Percentiles rank a stretch among this genome's conserved stretches.
These are phyloP conservation scores for Oryza australiensis DNA, from an alignment of 176 grass and related monocot genomes.

Conservation along the genomic window DNA sequence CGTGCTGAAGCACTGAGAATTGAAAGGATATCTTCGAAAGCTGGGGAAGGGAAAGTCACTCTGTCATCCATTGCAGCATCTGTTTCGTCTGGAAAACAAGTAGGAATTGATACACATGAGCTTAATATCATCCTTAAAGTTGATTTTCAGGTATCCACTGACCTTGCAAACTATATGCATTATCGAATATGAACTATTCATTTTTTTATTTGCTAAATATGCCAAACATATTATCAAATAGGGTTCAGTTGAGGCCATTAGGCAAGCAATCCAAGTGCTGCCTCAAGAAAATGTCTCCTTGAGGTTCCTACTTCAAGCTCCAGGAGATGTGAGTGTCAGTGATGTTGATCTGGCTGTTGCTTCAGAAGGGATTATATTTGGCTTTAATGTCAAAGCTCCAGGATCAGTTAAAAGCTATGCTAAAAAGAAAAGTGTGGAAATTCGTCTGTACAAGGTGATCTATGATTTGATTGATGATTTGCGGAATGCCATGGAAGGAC, in stretches of 20 bases:
- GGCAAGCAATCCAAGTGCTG: constrained; percentile 74
- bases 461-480: constrained; percentile 95
- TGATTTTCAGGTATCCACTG: constrained; percentile 78
- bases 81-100: constrained; percentile 66
- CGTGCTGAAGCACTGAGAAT: constrained; percentile 56
- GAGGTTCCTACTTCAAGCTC: constrained; percentile 93
- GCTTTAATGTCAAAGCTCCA: constrained; percentile 89
- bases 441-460: constrained; percentile 85
- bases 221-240: constrained; percentile 36
- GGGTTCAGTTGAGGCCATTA: constrained; percentile 96
- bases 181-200: background rate
- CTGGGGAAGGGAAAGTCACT: constrained; percentile 83
- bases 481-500: constrained; percentile 97
- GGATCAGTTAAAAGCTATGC: constrained; percentile 84
- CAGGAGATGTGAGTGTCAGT: constrained; percentile 77
- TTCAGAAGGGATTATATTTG: constrained; percentile 86
- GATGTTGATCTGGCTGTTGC: constrained; percentile 90
- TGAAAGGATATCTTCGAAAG: constrained; percentile 79
- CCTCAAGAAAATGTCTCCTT: constrained; percentile 87
- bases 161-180: background rate
- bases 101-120: constrained; percentile 80
- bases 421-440: constrained; percentile 92
- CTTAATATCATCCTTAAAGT: constrained; percentile 97
- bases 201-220: constrained; percentile 18
- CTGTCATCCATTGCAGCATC: constrained; percentile 77